Percentiles rank a stretch among this genome's conserved stretches.
Evolutionary conservation across 768 basidiomycete species (phyloP).

Genomic region (Auricularia cornea): DNA sequence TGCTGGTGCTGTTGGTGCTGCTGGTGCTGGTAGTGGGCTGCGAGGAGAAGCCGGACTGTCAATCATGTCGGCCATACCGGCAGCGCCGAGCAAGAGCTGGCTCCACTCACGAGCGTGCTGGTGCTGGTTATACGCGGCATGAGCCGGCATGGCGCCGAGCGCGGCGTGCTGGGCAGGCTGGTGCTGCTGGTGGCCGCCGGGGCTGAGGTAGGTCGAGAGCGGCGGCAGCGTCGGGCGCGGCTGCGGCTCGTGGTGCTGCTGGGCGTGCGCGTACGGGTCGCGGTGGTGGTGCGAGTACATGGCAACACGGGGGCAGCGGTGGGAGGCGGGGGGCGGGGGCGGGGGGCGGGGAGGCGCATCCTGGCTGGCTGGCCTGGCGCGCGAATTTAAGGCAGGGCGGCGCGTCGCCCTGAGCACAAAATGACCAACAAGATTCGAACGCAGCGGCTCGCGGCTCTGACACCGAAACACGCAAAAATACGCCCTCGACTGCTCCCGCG

Average conservation of each 20-base stretch:
- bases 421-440: too few relatives aligned
- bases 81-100: too few relatives aligned
- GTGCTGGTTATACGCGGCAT: neutral
- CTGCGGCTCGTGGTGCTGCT: neutral
- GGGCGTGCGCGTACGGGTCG: neutral
- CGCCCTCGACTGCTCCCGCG: too few relatives aligned
- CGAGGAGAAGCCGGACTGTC: neutral
- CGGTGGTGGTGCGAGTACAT: neutral
- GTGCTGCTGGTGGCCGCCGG: neutral
- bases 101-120: neutral
- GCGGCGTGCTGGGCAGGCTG: neutral
- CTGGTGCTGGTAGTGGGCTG: neutral
- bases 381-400: too few relatives aligned
- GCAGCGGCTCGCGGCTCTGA: too few relatives aligned
- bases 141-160: neutral
- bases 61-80: neutral
- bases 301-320: too few relatives aligned
- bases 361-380: too few relatives aligned
- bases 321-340: neutral
- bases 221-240: neutral
- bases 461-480: too few relatives aligned
- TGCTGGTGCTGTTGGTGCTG: neutral
- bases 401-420: too few relatives aligned
- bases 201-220: neutral
- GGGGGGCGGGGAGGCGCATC: neutral